Evolutionary conservation across 2,329 filamentous ascomycete genomes (phyloP), one percentile per base, ranked within the genome.

Genomic region (Celoporthe dispersa): DNA sequence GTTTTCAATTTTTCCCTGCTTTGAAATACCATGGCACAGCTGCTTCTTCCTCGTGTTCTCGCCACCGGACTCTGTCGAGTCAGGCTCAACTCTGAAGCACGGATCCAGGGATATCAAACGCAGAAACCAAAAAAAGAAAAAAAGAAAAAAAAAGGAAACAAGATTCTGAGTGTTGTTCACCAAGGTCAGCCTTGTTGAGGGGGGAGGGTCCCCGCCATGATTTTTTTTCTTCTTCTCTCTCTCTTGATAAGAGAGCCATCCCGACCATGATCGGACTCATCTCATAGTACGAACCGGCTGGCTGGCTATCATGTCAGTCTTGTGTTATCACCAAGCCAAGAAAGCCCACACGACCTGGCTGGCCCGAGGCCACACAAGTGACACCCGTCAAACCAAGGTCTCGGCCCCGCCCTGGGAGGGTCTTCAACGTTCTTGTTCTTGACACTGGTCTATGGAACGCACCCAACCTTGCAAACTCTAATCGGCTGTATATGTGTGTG

Each of bases 91-190:
- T 70, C 68, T 68, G 68, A 70, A 61, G 66, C 65, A 70, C 57
- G 60, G 51, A 53, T 67, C 65, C 62, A 53, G 51, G 68, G 53
- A 57, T 39, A 70, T 68, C 68, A 70, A 70, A 70, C 68, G 55
- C 64, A 31, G 33, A 48, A 16, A 48, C 35, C 55, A 67, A 55
- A 67, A 66, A 39, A 48, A 37, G 9, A 37, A 44, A 48, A n/a
- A 19, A 22, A 48, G 41, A 48, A 7, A 22, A 22, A 48, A n/a
- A 22, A 22, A 48, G 14, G 22, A 14, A 41, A 14, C 6, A 19
- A 44, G 19, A 6, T 16, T 19, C 12, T 14, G 5, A 44, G 39
- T 14, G 39, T 41, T 41, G 39, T 37, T 44, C 65, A 57, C 67
- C 67, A n/a, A 31, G 62, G 44, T 35, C 63, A 69, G 31, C 68